These are phyloP conservation scores for Pseudodiploospora longispora DNA, from an alignment of 2,329 filamentous ascomycete genomes.

Conservation along the genomic window DNA sequence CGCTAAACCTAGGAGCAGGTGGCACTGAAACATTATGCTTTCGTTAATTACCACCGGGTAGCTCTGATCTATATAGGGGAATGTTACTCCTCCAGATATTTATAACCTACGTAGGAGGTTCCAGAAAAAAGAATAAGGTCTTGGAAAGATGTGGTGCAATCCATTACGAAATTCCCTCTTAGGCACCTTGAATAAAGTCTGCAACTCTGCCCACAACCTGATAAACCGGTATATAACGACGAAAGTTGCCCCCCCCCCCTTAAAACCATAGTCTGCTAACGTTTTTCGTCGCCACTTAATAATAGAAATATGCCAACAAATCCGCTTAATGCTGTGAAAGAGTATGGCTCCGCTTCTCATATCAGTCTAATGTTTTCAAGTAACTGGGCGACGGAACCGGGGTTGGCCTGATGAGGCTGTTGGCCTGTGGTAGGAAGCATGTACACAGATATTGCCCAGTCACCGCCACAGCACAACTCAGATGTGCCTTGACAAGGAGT, in stretches of 20 bases:
- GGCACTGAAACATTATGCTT: too few species aligned
- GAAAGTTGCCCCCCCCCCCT: neutral
- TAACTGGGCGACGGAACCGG: conserved; percentile 1
- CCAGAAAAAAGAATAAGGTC: conserved; percentile 4
- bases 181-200: neutral
- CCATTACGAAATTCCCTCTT: neutral
- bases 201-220: neutral
- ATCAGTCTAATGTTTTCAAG: conserved; percentile 1
- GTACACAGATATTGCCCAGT: conserved; percentile 18
- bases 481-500: conserved; percentile 13
- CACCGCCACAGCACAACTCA: conserved; percentile 16
- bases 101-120: conserved; percentile 7
- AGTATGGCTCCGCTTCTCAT: neutral
- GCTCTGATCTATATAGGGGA: neutral
- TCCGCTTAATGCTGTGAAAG: too few species aligned
- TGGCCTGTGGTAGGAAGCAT: conserved; percentile 1
- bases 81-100: conserved; percentile 6
- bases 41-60: neutral
- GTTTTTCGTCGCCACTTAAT: too few species aligned
- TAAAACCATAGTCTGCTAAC: too few species aligned
- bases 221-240: neutral
- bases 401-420: neutral
- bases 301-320: too few species aligned
- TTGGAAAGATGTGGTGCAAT: neutral
- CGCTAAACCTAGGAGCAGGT: too few species aligned